Conservation (phyloP, 768 basidiomycete genomes). For the Sarcodon sp. region DNA sequence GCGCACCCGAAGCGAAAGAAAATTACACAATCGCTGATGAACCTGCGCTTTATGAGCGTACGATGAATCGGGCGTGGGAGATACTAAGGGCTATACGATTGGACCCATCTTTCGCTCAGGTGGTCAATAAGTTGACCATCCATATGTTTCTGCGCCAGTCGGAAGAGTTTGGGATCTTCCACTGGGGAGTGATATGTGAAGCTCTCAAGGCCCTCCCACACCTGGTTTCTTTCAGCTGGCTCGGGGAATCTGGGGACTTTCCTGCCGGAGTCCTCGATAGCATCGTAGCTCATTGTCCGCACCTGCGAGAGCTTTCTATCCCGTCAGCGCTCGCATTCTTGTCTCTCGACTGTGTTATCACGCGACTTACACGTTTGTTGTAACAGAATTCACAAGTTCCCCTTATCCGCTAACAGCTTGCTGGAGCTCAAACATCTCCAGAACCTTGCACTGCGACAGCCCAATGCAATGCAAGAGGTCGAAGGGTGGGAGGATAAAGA, state of each 20-base stretch:
- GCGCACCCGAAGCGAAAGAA: not conserved
- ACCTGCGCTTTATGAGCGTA: not conserved
- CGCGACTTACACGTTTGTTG: not conserved
- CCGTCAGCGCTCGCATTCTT: not conserved
- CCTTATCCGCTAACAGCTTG: not conserved
- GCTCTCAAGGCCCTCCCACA: not conserved
- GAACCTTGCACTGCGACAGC: constrained; percentile 29
- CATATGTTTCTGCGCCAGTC: not conserved
- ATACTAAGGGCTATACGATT: not conserved
- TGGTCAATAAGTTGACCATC: not conserved
- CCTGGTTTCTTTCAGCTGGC: not conserved
- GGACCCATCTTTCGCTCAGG: not conserved
- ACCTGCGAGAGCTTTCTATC: not conserved
- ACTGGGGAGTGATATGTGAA: not conserved
- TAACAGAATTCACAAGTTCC: not conserved
- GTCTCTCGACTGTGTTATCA: not conserved
- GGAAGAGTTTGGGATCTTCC: not conserved
- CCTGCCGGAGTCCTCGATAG: not conserved
- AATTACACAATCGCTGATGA: not conserved
- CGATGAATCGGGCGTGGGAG: not conserved
- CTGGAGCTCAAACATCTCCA: not conserved
- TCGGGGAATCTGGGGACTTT: constrained; percentile 15
- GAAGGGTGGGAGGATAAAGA: no score
- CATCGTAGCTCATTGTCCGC: not conserved
- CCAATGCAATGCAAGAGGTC: no score